Base-by-base conservation (phyloP, 1,139 yeast species). In the Magnusiomyces suaveolens region DNA sequence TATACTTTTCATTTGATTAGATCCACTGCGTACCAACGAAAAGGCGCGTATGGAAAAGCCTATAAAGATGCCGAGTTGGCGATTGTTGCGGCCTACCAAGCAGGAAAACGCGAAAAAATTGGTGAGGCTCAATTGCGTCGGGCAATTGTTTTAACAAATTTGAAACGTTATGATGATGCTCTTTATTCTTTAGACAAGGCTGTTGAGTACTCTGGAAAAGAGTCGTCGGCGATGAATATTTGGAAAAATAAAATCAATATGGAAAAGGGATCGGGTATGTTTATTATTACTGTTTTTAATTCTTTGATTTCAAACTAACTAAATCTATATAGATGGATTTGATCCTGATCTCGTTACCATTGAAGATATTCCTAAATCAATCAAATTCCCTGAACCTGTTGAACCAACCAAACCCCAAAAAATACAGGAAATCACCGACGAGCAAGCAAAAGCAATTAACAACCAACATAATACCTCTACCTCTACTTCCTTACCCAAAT, bases 111-210 rank as follows among this genome's bases (percentile, higher is more conserved):
- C 56, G 70, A 72, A 2, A 77, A 76, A n/a, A 72, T 83, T 44
- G 85, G 81, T 0, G 71, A 75, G 33, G 80, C 84, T 26, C 78
- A 83, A 62, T 80, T 82, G 64, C 74, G 87, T 46, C 71, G 83
- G 54, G 87, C 69, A 62, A 47, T 47, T 36, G 29, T 25, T 21
- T 36, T 47, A 1, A 84, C 75, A 68, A 95, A 90, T 69, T 82
- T 87, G 0, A 63, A 72, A 18, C 87, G 88, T 66, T 92, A 90
- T 66, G 89, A 87, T 62, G 64, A 69, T n/a, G 85, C 96, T 0
- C 75, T 92, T 57, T 74, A 79, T 39, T 78, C 77, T 36, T 89
- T 89, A 67, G 92, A 87, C 65, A 80, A 83, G 63, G 84, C 95
- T 33, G 10, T 18, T 2, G 32, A 47, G 18, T 47, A 47, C 26